These are phyloP conservation scores for Trichoderma orchidacearum DNA, from an alignment of 495 filamentous ascomycete genomes.

Conservation along the genomic window DNA sequence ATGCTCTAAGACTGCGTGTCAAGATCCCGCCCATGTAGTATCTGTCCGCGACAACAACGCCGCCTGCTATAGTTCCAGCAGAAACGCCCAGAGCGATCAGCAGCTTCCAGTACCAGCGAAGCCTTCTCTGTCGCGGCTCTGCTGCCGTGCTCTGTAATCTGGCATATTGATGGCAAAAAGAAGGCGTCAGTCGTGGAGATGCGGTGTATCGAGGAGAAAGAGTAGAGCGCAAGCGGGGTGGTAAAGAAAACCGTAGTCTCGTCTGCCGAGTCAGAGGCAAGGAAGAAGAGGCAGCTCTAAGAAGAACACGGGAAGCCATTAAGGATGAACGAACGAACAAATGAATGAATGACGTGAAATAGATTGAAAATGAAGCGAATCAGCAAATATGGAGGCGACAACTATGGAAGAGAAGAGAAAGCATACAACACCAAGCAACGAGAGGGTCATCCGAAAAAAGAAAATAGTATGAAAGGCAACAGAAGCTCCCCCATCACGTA, in stretches of 20 bases:
- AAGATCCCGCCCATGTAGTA: background rate
- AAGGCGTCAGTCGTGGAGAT: background rate
- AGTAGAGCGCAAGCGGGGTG: background rate
- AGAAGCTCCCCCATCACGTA: too few species aligned
- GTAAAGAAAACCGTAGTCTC: background rate
- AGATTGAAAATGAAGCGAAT: too few species aligned
- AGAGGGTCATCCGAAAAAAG: background rate
- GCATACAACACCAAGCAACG: background rate
- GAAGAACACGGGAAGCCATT: background rate
- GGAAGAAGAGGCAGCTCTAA: background rate
- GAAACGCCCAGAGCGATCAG: background rate
- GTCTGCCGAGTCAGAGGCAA: background rate
- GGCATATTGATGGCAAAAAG: background rate
- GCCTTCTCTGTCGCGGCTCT: background rate
- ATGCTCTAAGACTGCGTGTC: conserved; percentile 42
- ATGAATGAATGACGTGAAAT: background rate
- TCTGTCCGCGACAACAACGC: background rate
- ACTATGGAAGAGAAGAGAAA: background rate
- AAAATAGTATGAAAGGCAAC: too few species aligned
- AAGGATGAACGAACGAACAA: background rate
- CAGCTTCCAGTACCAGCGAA: background rate
- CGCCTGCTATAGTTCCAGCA: background rate
- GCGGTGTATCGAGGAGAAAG: background rate
- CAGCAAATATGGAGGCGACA: too few species aligned
- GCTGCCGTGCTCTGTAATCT: background rate